Evolutionary conservation across 257 asterid genomes (phyloP).

Genomic region (Solanum piurae): DNA sequence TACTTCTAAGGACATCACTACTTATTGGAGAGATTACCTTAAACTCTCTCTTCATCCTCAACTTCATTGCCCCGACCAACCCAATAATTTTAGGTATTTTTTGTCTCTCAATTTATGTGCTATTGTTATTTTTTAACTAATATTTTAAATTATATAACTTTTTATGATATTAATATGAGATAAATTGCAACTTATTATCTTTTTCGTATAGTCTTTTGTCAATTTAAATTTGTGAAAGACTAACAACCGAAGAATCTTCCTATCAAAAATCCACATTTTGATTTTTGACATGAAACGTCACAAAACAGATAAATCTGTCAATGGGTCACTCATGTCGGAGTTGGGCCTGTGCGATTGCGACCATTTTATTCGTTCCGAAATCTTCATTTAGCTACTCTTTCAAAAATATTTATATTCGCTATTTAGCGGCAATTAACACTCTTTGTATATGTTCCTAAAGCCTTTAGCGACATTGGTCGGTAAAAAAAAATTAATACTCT

Average conservation of each 20-base stretch:
- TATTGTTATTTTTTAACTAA: too few relatives aligned
- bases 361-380: too few relatives aligned
- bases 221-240: neutral
- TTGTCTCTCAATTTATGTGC: neutral
- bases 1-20: constrained; percentile 23
- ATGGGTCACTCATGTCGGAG: neutral
- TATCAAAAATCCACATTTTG: neutral
- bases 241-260: neutral
- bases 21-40: constrained; percentile 73
- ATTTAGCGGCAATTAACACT: too few relatives aligned
- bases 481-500: too few relatives aligned
- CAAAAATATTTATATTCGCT: neutral
- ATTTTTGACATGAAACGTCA: neutral
- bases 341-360: neutral
- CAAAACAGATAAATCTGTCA: neutral
- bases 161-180: too few relatives aligned
- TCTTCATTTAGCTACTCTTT: neutral
- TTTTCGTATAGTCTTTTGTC: too few relatives aligned
- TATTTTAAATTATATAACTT: too few relatives aligned
- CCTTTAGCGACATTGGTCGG: too few relatives aligned
- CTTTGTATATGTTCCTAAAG: too few relatives aligned
- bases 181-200: too few relatives aligned
- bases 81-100: constrained; percentile 41
- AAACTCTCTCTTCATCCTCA: constrained; percentile 65
- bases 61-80: constrained; percentile 46